These are phyloP conservation scores for Wickerhamomyces sydowiorum DNA, from an alignment of 805 yeast species.

Conservation along the genomic window DNA sequence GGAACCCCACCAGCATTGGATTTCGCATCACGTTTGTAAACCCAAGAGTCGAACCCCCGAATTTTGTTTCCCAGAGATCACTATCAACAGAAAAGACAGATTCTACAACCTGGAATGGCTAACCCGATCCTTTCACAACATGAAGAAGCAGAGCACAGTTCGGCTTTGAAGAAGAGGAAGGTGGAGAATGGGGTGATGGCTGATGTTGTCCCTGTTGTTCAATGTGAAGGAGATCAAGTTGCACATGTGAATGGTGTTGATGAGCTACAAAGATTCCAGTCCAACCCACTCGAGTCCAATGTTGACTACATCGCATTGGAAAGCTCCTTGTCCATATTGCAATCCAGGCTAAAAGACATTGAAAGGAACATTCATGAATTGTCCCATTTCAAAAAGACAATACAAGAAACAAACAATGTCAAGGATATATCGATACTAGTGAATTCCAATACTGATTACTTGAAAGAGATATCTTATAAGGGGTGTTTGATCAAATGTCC, in stretches of 20 bases:
- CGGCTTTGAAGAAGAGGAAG: not conserved
- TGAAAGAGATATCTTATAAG: slow-evolving; percentile 22
- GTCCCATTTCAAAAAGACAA: slow-evolving; percentile 13
- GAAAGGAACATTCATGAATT: slow-evolving; percentile 18
- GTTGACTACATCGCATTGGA: slow-evolving; percentile 19
- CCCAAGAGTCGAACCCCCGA: no score
- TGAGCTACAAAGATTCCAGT: slow-evolving; percentile 12
- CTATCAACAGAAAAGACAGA: no score
- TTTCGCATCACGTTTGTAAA: no score
- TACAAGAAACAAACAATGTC: slow-evolving; percentile 10
- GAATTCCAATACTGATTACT: slow-evolving; percentile 11
- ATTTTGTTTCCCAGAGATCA: no score
- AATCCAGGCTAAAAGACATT: slow-evolving; percentile 11
- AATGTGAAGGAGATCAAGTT: not conserved
- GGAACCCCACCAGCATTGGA: no score
- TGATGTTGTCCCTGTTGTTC: not conserved
- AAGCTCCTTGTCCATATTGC: slow-evolving; percentile 17
- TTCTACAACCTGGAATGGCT: no score
- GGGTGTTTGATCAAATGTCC: slow-evolving; percentile 20
- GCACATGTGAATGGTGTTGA: not conserved
- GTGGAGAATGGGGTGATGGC: not conserved
- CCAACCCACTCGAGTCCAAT: slow-evolving; percentile 11
- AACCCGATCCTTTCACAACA: no score
- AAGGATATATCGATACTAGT: slow-evolving; percentile 12
- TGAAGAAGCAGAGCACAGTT: not conserved